Evolutionary conservation across 257 asterid genomes (phyloP).

Genomic region (Primulina huaijiensis): DNA sequence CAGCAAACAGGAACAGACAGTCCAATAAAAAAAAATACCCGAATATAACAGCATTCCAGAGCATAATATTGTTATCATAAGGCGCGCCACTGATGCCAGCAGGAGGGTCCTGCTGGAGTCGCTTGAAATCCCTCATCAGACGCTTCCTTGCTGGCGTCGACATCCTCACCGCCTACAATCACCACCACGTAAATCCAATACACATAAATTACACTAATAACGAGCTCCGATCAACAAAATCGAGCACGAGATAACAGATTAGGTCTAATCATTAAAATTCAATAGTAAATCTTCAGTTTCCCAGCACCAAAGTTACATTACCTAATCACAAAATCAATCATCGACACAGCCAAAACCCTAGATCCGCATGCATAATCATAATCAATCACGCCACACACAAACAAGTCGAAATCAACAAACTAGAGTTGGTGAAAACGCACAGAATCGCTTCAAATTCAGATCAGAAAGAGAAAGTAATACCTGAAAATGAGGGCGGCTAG

Average conservation of each 20-base stretch:
- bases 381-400: background rate
- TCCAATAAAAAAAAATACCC: constrained; percentile 45
- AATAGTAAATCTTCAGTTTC: background rate
- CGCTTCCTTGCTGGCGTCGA: constrained; percentile 90
- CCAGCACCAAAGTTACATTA: too few species aligned
- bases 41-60: constrained; percentile 91
- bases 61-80: constrained; percentile 78
- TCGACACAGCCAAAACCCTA: background rate
- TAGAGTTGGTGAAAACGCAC: background rate
- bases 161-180: constrained; percentile 52
- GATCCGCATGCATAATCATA: background rate
- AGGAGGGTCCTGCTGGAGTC: constrained; percentile 94
- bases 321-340: background rate
- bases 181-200: background rate
- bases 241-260: background rate
- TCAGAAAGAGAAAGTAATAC: background rate
- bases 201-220: background rate
- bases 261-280: background rate
- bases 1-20: constrained; percentile 3
- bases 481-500: background rate
- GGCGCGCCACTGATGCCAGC: constrained; percentile 98
- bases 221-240: background rate
- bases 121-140: constrained; percentile 91
- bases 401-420: background rate
- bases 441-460: background rate